Evolutionary conservation across 495 filamentous ascomycete species (phyloP).

Genomic region (Hypoxylon subgilvum): DNA sequence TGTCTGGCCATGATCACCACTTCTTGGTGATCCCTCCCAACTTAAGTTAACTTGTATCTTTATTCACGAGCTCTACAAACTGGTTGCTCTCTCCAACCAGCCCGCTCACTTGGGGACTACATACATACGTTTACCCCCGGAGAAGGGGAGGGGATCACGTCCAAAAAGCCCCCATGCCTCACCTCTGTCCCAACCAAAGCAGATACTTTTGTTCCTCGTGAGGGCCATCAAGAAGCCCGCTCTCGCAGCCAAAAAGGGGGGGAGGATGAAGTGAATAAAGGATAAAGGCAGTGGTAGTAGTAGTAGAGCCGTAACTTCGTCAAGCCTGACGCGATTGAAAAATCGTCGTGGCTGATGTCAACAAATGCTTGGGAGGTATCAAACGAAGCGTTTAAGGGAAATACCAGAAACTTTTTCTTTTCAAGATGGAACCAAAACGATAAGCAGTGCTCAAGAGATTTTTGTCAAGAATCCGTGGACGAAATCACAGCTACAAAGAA

Average conservation of each 20-base stretch:
- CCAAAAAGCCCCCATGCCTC: conserved; percentile 1
- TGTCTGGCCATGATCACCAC: too few species aligned
- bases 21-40: too few species aligned
- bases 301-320: conserved; percentile 40
- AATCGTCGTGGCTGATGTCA: conserved; percentile 36
- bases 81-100: conserved; percentile 21
- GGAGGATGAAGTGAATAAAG: conserved; percentile 24
- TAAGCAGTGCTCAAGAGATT: conserved; percentile 8
- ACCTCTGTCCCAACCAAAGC: conserved; percentile 10
- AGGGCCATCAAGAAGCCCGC: conserved; percentile 31
- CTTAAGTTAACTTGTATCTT: conserved; percentile 22
- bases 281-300: background rate
- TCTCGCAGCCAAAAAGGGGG: conserved; percentile 23
- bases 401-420: conserved; percentile 46
- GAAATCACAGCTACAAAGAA: conserved; percentile 44
- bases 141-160: background rate
- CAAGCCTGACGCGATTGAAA: conserved; percentile 28
- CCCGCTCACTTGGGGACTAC: conserved; percentile 26
- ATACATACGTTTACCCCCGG: conserved; percentile 14
- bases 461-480: conserved; percentile 20
- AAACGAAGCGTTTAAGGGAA: conserved; percentile 42
- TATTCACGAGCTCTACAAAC: conserved; percentile 29
- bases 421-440: conserved; percentile 33
- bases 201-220: conserved; percentile 18
- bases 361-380: conserved; percentile 44